These are phyloP conservation scores for Trichoderma polysporum DNA, from an alignment of 2,329 filamentous ascomycete genomes.

Conservation along the genomic window DNA sequence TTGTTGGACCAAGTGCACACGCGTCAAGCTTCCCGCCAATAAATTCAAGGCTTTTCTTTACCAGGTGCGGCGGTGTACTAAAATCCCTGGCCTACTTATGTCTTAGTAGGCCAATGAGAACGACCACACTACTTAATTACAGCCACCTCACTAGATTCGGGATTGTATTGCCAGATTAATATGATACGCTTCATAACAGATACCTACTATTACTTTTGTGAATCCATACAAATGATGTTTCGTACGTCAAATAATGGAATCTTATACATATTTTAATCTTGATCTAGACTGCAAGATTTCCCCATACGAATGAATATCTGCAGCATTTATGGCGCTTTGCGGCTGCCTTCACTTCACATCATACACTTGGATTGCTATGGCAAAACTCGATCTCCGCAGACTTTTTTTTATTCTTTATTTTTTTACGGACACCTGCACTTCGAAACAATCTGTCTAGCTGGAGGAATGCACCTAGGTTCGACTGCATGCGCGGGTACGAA, in stretches of 20 bases:
- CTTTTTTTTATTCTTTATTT: no score
- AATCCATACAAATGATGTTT: background rate
- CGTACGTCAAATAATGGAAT: background rate
- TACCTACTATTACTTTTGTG: no score
- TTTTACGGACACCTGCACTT: background rate
- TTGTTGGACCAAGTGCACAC: background rate
- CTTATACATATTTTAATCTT: background rate
- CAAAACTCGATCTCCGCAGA: background rate
- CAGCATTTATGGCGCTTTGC: background rate
- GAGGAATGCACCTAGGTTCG: background rate
- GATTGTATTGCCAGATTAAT: background rate
- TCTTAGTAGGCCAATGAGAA: background rate
- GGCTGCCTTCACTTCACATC: background rate
- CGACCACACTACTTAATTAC: background rate
- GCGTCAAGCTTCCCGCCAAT: background rate
- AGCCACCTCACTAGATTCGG: background rate
- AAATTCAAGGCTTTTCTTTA: background rate
- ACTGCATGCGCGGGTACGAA: background rate
- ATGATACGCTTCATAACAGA: background rate
- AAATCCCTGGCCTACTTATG: background rate
- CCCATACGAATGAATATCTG: background rate
- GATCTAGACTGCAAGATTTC: background rate
- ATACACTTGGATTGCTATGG: background rate
- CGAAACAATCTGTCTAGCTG: background rate
- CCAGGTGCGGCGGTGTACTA: background rate